Evolutionary conservation across 2,329 filamentous ascomycete species (phyloP), one percentile per base, ranked within the genome.

Genomic region (Phaeosphaeriaceae sp.): DNA sequence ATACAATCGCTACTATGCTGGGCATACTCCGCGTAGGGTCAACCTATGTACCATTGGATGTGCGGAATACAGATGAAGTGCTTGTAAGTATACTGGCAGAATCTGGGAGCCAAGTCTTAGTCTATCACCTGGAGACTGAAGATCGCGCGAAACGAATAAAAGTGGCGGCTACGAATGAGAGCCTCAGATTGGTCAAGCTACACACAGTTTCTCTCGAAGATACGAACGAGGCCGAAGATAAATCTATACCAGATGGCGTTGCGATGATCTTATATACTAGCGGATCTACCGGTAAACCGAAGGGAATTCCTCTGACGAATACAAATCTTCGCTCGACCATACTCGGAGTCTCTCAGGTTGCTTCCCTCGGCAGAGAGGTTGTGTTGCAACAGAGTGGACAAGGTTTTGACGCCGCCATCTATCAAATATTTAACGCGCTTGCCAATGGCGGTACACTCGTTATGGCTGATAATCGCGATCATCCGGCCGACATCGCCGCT

Each of bases 241-340:
- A n/a, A n/a, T n/a, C n/a, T n/a, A n/a, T n/a, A n/a, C n/a, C n/a
- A n/a, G n/a, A n/a, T n/a, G n/a, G n/a, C 6, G 74, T 78, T 2
- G 84, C 85, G 0, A 86, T 83, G 57, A 76, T 86, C 3, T 77
- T 88, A 3, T 83, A 86, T 52, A 81, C 80, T 0, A 80, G 80
- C 3, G 81, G 81, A 0, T 81, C 81, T 0, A 80, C 82, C 1
- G 79, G 79, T 37, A 77, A 76, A 35, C 81, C 82, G 0, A 83
- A 83, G 47, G 85, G 83, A 1, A 81, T 85, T 12, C 3, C 9
- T n/a, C n/a, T 47, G 13, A 15, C 2, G 12, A 7, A 13, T 12
- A 2, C 41, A 2, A 3, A 1, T 2, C 42, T 81, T 84, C 17
- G 82, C 86, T 50, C 81, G 81, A 7, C 85, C 88, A 3, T 8